These are phyloP conservation scores for Leucaena leucocephala DNA, from an alignment of 306 rosid genomes.

Conservation along the genomic window DNA sequence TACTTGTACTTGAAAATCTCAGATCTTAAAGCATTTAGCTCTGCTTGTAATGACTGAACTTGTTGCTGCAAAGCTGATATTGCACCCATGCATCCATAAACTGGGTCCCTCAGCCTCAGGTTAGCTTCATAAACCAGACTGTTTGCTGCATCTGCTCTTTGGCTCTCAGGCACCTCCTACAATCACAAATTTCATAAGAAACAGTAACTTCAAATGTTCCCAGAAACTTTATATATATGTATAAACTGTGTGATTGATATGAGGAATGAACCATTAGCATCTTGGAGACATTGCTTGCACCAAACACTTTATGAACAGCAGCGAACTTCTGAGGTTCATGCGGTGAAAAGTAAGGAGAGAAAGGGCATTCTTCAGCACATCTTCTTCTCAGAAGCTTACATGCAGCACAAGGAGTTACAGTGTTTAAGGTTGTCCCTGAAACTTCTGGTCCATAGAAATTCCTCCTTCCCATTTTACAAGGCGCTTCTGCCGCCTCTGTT, in stretches of 20 bases:
- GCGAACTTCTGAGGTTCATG: conserved; percentile 90
- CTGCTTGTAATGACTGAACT: conserved; percentile 65
- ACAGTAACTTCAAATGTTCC: background rate
- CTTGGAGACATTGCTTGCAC: conserved; percentile 98
- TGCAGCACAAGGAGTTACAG: conserved; percentile 92
- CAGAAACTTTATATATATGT: background rate
- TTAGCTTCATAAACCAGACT: conserved; percentile 91
- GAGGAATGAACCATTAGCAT: conserved; percentile 61
- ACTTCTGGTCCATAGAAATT: conserved; percentile 54
- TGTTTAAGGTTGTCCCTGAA: conserved; percentile 66
- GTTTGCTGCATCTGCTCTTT: conserved; percentile 86
- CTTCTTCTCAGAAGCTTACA: conserved; percentile 94
- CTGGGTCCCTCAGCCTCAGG: conserved; percentile 83
- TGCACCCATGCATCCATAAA: conserved; percentile 92
- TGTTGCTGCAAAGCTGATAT: conserved; percentile 83
- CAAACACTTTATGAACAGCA: conserved; percentile 89
- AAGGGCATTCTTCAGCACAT: conserved; percentile 93
- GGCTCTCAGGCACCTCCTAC: conserved; percentile 79
- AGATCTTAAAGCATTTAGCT: conserved; percentile 55
- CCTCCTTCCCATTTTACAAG: conserved; percentile 62
- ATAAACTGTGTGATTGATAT: background rate
- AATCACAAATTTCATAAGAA: conserved; percentile 8
- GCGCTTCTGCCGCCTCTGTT: conserved; percentile 44
- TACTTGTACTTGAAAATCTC: conserved; percentile 65
- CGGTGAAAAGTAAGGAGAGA: conserved; percentile 91